phyloP scores from a whole-genome alignment of 495 filamentous ascomycete genomes.

The Hyphodiscus hymeniophilus region DNA sequence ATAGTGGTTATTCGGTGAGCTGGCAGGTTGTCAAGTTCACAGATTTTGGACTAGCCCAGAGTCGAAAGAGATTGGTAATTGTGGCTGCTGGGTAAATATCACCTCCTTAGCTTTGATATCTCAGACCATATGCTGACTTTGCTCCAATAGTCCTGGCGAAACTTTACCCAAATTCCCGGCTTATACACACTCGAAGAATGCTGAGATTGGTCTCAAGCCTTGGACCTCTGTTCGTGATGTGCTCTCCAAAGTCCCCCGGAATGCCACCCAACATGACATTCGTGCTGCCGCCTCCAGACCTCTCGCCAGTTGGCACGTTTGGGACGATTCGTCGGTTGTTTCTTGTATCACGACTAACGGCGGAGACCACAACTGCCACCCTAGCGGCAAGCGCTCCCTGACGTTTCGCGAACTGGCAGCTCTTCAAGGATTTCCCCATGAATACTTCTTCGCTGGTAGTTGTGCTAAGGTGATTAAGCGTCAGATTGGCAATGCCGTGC shows the following conservation, averaged over 20 bases:
- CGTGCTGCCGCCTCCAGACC: slow-evolving; percentile 29
- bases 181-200: slow-evolving; percentile 49
- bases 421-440: slow-evolving; percentile 62
- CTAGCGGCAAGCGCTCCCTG: slow-evolving; percentile 52
- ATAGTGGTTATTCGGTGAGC: slow-evolving; percentile 56
- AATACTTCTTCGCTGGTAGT: slow-evolving; percentile 47
- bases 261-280: slow-evolving; percentile 33
- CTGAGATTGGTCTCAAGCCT: slow-evolving; percentile 21
- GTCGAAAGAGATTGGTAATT: slow-evolving; percentile 57
- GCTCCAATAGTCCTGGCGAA: slow-evolving; percentile 55
- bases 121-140: background rate
- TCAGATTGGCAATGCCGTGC: slow-evolving; percentile 86
- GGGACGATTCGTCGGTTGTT: slow-evolving; percentile 38
- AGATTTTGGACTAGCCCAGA: slow-evolving; percentile 51
- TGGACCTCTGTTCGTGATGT: slow-evolving; percentile 36
- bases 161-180: slow-evolving; percentile 58
- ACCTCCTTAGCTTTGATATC: background rate
- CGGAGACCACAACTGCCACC: slow-evolving; percentile 54
- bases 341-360: slow-evolving; percentile 65
- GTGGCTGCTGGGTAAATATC: slow-evolving; percentile 63
- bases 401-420: slow-evolving; percentile 66
- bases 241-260: slow-evolving; percentile 29
- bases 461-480: slow-evolving; percentile 24
- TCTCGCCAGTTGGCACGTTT: background rate
- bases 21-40: slow-evolving; percentile 34